Conservation (phyloP, 148 eudicot species). For the Rhododendron simsii region DNA sequence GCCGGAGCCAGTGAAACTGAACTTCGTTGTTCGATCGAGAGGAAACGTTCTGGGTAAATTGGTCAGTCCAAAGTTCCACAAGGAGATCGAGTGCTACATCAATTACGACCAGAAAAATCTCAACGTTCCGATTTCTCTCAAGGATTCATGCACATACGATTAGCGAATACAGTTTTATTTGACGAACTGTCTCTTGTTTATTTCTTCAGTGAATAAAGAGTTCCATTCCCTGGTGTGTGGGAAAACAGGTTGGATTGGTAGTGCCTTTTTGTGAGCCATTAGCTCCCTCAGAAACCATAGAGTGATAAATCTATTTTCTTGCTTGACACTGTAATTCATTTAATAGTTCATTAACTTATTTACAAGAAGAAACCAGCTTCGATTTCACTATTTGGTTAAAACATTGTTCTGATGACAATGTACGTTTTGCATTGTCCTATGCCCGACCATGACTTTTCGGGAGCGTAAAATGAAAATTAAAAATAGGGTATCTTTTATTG, state of each 20-base stretch:
- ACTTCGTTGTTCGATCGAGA: constrained; percentile 55
- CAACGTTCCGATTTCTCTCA: constrained; percentile 47
- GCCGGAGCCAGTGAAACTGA: constrained; percentile 56
- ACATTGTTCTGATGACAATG: not conserved
- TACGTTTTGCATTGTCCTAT: not conserved
- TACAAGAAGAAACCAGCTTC: not conserved
- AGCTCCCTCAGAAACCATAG: not conserved
- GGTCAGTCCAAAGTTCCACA: constrained; percentile 72
- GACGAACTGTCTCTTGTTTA: not conserved
- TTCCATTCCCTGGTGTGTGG: not conserved
- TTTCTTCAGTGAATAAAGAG: not conserved
- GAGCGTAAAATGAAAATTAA: too few species aligned
- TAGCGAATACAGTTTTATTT: not conserved
- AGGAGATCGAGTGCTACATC: constrained; percentile 42
- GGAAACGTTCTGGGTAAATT: constrained; percentile 72
- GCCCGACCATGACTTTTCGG: too few species aligned
- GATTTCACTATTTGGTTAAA: not conserved
- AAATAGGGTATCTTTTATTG: too few species aligned
- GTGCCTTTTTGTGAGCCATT: not conserved
- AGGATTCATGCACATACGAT: constrained; percentile 54
- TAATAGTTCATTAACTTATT: not conserved
- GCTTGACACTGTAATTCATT: not conserved
- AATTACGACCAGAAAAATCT: constrained; percentile 43
- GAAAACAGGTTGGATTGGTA: not conserved
- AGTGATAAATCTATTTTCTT: not conserved